Evolutionary conservation across 257 asterid genomes (phyloP), one percentile per base, ranked within the genome.

Genomic region (Voacanga thouarsii): DNA sequence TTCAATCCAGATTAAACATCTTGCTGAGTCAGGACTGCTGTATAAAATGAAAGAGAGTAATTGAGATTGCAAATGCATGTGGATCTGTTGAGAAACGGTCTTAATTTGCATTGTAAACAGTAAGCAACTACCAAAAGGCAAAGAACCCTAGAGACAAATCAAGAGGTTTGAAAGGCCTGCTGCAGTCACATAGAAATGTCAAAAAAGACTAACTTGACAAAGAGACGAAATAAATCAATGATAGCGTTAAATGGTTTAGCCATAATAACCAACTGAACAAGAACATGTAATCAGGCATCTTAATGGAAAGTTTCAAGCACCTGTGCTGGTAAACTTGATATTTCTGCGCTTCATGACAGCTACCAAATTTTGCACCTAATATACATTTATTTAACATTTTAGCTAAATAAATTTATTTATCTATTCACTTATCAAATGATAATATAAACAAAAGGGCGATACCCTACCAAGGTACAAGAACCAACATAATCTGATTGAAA

Each of bases 311-410:
- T 66, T 16, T 2, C 21, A 65, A 15, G 74, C 63, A 86, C 89
- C 89, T 59, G 75, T 77, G 76, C 28, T 71, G 69, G 80, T 80
- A 80, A 84, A 79, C 33, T 74, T 70, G 86, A 84, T 87, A 92
- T 77, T 89, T 90, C 86, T 91, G 96, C 78, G 83, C 84, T 86
- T 85, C 96, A 66, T 82, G 86, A 80, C 97, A 92, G 87, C 89
- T 86, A 71, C 97, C 97, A 83, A 88, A 89, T 88, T 81, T 96
- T 83, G 98, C 93, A 79, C 99, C 99, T 93, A 74, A 80, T 57
- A 56, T 64, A 82, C 72, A 65, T 33, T 33, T 33, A 33, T 33
- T 33, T 33, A 33, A 33, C 1, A 33, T 33, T 33, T 33, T 33
- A 33, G 2, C 2, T 33, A 33, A 33, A 1, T 33, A 33, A 33